Base-by-base conservation (phyloP, 2,329 filamentous ascomycete genomes). In the Elsinoe fawcettii region DNA sequence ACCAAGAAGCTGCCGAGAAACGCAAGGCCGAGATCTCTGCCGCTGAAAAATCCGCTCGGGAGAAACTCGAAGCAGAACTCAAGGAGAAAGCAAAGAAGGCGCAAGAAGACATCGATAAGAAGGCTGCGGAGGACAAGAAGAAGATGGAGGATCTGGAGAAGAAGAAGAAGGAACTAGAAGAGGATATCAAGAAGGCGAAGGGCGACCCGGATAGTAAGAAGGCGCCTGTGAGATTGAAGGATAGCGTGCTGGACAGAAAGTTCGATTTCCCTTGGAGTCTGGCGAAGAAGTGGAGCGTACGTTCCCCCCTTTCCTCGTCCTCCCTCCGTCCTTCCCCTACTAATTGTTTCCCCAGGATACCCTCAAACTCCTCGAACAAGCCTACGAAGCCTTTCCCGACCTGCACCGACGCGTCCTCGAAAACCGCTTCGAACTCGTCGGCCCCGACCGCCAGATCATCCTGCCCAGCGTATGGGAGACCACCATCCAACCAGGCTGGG, bases 261-360 rank as follows among this genome's bases (percentile, higher is more conserved):
- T 96, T 95, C 70, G 93, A 84, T 72, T 96, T 96, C 67, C 91
- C 91, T 1, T 96, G 86, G 73, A 83, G 91, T 61, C 71, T 95
- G 27, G 96, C 90, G 71, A 83, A 84, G 66, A 93, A 85, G 2
- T 95, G 90, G 90, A 76, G 78, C 75, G 88, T 91, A 82, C 69
- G 82, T 80, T 16, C 18, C 14, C 11, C 49, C 22, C 49, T 22
- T 25, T 7, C 6, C 12, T 39, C 27, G 2, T 32, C 20, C 23
- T 9, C 46, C 46, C 32, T 20, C 25, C 4, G 16, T 16, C 32
- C 18, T 12, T 9, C 20, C n/a, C 7, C 4, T 22, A 12, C 3
- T 44, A 25, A 4, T 44, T 51, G 43, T 22, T 23, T 18, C 2
- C 25, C 34, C 39, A 56, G 30, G 23, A 41, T n/a, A 59, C 37